phyloP scores from a whole-genome alignment of 2,329 filamentous ascomycete genomes.

The Penicillium psychrosexuale region DNA sequence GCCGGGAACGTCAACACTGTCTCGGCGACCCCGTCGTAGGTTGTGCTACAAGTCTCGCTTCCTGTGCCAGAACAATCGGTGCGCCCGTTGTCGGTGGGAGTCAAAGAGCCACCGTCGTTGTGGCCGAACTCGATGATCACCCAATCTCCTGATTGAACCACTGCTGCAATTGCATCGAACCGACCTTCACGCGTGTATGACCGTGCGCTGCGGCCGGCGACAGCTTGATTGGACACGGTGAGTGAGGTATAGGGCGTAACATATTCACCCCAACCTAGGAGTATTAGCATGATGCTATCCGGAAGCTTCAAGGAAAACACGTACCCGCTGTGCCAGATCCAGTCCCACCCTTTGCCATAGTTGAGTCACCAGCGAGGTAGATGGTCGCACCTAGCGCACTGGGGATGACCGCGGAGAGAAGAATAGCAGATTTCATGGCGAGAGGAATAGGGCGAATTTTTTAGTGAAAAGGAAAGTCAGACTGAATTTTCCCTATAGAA shows the following conservation, averaged over 20 bases:
- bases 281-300: neutral
- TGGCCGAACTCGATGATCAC: conserved; percentile 71
- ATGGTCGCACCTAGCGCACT: conserved; percentile 25
- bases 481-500: neutral
- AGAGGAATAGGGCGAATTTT: neutral
- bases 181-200: conserved; percentile 65
- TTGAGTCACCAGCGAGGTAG: conserved; percentile 37
- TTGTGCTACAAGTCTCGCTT: conserved; percentile 52
- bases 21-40: conserved; percentile 52
- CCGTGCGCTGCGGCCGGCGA: conserved; percentile 63
- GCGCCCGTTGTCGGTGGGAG: conserved; percentile 57
- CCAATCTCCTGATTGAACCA: conserved; percentile 58
- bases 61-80: conserved; percentile 58
- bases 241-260: conserved; percentile 52
- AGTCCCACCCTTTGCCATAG: conserved; percentile 29
- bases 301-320: neutral
- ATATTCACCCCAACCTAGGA: conserved; percentile 60
- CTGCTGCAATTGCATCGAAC: conserved; percentile 56
- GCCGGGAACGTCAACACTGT: conserved; percentile 60
- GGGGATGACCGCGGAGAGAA: conserved; percentile 23
- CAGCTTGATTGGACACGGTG: conserved; percentile 61
- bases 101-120: conserved; percentile 64
- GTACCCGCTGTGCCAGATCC: conserved; percentile 27
- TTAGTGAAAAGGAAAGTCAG: neutral
- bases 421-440: conserved; percentile 23